Evolutionary conservation across 2,329 filamentous ascomycete genomes (phyloP).

Genomic region (Eurotiales sp.): DNA sequence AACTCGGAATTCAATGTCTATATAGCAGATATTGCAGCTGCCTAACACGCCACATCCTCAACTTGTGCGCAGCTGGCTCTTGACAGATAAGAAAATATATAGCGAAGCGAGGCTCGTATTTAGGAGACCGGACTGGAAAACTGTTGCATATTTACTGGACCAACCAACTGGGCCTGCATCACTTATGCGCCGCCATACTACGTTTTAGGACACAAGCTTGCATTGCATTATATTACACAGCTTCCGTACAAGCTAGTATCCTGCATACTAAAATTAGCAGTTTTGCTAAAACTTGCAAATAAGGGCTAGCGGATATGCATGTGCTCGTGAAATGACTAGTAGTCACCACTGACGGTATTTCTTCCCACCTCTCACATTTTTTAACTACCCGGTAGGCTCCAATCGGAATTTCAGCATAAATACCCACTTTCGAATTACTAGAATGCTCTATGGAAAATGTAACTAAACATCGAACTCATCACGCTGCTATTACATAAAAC

Average conservation of each 20-base stretch:
- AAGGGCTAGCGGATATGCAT: neutral
- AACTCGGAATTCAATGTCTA: too few relatives aligned
- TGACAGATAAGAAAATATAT: neutral
- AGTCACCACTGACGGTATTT: neutral
- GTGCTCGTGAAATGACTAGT: neutral
- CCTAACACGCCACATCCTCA: neutral
- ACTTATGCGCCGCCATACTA: neutral
- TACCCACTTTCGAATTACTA: neutral
- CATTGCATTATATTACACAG: neutral
- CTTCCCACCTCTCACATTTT: neutral
- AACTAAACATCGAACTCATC: neutral
- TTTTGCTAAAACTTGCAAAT: neutral
- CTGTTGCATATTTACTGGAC: too few relatives aligned
- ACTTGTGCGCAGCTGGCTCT: neutral
- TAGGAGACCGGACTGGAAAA: too few relatives aligned
- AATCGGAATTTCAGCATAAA: neutral
- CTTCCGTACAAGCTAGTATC: neutral
- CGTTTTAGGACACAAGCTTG: neutral
- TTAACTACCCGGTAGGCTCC: neutral
- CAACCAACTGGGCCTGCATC: neutral
- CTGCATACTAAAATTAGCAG: neutral
- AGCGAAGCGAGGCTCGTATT: neutral
- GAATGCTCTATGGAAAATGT: neutral
- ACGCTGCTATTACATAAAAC: neutral
- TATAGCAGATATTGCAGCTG: neutral